Percentiles rank a stretch among this genome's conserved stretches.
Conservation (phyloP, 257 asterid genomes). For the Rhazya stricta region DNA sequence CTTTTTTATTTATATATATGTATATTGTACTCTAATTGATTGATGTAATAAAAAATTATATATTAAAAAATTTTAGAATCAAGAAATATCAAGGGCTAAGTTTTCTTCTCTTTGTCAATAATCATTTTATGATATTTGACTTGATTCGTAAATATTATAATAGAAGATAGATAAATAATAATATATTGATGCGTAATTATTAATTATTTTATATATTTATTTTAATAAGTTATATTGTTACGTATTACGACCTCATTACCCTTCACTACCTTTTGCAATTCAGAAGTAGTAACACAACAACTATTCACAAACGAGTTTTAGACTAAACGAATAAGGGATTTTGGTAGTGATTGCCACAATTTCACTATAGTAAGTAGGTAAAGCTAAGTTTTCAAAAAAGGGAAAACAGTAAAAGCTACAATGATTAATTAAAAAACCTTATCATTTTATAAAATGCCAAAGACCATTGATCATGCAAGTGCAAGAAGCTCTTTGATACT, state of each 20-base stretch:
- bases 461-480: background rate
- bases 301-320: background rate
- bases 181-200: too few relatives aligned
- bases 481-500: background rate
- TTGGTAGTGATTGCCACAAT: background rate
- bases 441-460: background rate
- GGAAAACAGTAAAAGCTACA: background rate
- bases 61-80: too few relatives aligned
- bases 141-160: too few relatives aligned
- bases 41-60: too few relatives aligned
- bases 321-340: background rate
- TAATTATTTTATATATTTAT: too few relatives aligned
- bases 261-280: background rate
- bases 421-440: background rate
- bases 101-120: too few relatives aligned
- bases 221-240: too few relatives aligned
- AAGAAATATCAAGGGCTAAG: too few relatives aligned
- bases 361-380: background rate
- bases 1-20: too few relatives aligned
- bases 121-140: too few relatives aligned
- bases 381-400: background rate
- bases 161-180: too few relatives aligned
- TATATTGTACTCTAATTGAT: too few relatives aligned
- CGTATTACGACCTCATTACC: conserved; percentile 15
- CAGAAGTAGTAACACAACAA: background rate